phyloP scores from a whole-genome alignment of 352 stramenopile species.

The Globisporangium middletonii region DNA sequence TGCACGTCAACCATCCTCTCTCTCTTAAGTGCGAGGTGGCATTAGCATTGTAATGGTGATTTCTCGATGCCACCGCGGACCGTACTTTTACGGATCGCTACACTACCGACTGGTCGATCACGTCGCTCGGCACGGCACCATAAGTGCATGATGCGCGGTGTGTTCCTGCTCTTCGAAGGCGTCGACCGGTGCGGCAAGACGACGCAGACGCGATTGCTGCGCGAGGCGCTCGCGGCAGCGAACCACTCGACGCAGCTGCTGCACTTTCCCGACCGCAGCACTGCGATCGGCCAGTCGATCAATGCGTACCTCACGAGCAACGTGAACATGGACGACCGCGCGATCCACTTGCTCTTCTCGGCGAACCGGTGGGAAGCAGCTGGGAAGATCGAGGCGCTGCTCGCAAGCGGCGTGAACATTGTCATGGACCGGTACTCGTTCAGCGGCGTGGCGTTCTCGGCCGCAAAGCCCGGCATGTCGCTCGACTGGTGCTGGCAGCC shows the following conservation, averaged over 20 bases:
- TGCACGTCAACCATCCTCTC: too few species aligned
- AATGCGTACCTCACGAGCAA: conserved; percentile 93
- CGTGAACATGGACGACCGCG: conserved; percentile 92
- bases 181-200: conserved; percentile 99
- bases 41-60: too few species aligned
- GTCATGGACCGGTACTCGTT: conserved; percentile 97
- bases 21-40: too few species aligned
- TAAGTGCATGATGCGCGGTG: conserved; percentile 56
- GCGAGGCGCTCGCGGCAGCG: conserved; percentile 40
- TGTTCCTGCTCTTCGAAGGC: conserved; percentile 99
- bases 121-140: too few species aligned
- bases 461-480: conserved; percentile 90
- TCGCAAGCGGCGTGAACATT: conserved; percentile 86
- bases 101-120: too few species aligned
- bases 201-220: conserved; percentile 94
- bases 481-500: conserved; percentile 98
- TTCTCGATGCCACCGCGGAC: too few species aligned
- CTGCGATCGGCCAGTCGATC: conserved; percentile 95
- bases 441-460: conserved; percentile 98
- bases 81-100: too few species aligned
- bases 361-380: conserved; percentile 99
- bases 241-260: conserved; percentile 39
- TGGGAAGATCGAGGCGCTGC: conserved; percentile 52
- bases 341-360: conserved; percentile 98
- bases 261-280: conserved; percentile 82